Conservation (phyloP, 129 eudicot species). For the Rutidosis leptorrhynchoides region DNA sequence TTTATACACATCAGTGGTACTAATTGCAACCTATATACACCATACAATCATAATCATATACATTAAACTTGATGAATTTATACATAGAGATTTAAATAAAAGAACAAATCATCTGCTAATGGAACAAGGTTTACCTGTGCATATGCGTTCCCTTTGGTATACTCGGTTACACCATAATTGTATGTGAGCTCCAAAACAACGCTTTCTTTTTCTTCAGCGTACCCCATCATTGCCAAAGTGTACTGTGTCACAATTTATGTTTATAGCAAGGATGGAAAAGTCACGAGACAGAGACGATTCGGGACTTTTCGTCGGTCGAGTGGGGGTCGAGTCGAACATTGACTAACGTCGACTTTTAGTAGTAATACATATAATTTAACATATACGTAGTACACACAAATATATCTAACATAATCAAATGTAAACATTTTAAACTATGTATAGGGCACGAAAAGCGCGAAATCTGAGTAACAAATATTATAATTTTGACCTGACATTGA, state of each 20-base stretch:
- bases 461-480: too few relatives aligned
- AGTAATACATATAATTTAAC: too few relatives aligned
- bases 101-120: neutral
- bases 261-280: too few relatives aligned
- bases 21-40: slow-evolving; percentile 61
- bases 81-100: neutral
- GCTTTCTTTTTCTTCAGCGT: slow-evolving; percentile 69
- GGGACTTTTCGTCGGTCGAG: too few relatives aligned
- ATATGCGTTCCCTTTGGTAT: slow-evolving; percentile 94
- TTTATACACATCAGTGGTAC: slow-evolving; percentile 86
- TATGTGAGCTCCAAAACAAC: slow-evolving; percentile 87
- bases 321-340: too few relatives aligned
- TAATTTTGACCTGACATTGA: too few relatives aligned
- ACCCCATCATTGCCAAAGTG: slow-evolving; percentile 94
- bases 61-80: slow-evolving; percentile 3
- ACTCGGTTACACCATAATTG: slow-evolving; percentile 85
- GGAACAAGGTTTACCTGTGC: slow-evolving; percentile 61
- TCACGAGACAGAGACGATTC: too few relatives aligned
- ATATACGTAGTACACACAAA: too few relatives aligned
- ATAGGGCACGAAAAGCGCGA: too few relatives aligned
- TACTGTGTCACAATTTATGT: slow-evolving; percentile 40
- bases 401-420: too few relatives aligned
- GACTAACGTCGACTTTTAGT: too few relatives aligned
- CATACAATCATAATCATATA: slow-evolving; percentile 13
- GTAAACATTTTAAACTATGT: too few relatives aligned